A percentile compares a stretch with the other conserved stretches of the same genome.
phyloP scores from a whole-genome alignment of 192 early-diverging fungal genomes.

The Coemansia javaensis region DNA sequence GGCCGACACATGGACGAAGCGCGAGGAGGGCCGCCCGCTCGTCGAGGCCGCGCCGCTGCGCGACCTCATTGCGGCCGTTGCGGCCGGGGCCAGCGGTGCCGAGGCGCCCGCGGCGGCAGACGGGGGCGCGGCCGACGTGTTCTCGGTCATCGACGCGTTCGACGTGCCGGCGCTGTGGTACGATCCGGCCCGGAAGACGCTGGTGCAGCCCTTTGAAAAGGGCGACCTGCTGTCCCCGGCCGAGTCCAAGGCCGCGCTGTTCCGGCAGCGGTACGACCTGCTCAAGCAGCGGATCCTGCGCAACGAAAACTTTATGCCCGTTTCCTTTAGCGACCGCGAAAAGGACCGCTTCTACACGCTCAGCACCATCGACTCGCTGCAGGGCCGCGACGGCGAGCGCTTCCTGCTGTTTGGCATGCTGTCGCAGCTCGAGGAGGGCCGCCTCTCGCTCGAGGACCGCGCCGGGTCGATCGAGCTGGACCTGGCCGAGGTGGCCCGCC shows the following conservation, averaged over 20 bases:
- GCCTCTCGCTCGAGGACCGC: conserved; percentile 79
- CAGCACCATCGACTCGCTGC: conserved; percentile 71
- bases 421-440: conserved; percentile 72
- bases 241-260: conserved; percentile 60
- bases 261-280: conserved; percentile 73
- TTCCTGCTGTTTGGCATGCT: conserved; percentile 88
- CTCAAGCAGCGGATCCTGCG: conserved; percentile 74
- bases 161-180: conserved; percentile 65
- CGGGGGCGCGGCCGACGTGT: conserved; percentile 17
- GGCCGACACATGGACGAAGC: conserved; percentile 64
- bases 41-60: conserved; percentile 43
- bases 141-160: conserved; percentile 67
- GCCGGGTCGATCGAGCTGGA: conserved; percentile 74
- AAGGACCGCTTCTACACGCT: conserved; percentile 42
- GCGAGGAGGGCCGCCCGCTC: conserved; percentile 49
- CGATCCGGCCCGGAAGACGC: conserved; percentile 60
- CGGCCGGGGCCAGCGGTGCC: conserved; percentile 18
- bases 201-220: conserved; percentile 45
- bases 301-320: conserved; percentile 71
- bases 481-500: conserved; percentile 51
- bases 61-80: conserved; percentile 24
- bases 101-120: neutral
- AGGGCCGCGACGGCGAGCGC: conserved; percentile 59
- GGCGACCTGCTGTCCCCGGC: conserved; percentile 57
- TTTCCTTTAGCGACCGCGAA: conserved; percentile 53